phyloP scores from a whole-genome alignment of 805 yeast species.

The Yarrowia sp. region DNA sequence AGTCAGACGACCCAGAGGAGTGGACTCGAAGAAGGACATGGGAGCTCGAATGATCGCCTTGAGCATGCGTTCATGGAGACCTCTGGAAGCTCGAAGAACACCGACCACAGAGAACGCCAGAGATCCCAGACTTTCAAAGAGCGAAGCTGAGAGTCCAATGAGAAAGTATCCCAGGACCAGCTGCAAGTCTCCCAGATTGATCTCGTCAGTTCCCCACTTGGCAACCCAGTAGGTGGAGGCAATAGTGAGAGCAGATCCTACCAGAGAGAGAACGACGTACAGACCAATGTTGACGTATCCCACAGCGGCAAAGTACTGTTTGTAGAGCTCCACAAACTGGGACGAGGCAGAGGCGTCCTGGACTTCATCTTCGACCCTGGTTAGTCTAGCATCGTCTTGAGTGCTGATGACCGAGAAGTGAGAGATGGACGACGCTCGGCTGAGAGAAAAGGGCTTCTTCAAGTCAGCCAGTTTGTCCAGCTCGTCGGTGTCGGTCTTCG shows the following conservation, averaged over 20 bases:
- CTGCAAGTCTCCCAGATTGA: slow-evolving; percentile 51
- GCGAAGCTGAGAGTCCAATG: slow-evolving; percentile 59
- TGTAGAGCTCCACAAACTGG: background rate
- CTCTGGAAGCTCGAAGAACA: slow-evolving; percentile 42
- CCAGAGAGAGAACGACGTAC: background rate
- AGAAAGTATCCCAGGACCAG: slow-evolving; percentile 72
- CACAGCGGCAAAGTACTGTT: background rate
- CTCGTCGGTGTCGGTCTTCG: background rate
- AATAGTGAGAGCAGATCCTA: background rate
- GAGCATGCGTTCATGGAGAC: slow-evolving; percentile 77
- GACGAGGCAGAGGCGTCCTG: background rate
- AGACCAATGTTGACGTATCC: background rate
- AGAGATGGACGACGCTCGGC: slow-evolving; percentile 5
- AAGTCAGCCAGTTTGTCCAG: background rate
- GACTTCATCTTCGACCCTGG: slow-evolving; percentile 4
- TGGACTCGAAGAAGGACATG: slow-evolving; percentile 92
- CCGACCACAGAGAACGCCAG: slow-evolving; percentile 50
- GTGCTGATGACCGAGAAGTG: background rate
- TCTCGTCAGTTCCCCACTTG: background rate
- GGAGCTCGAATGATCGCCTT: slow-evolving; percentile 79
- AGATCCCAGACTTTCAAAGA: slow-evolving; percentile 64
- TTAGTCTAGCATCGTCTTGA: background rate
- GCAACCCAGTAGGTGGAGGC: slow-evolving; percentile 12
- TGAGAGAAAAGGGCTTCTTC: background rate
- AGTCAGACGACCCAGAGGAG: slow-evolving; percentile 90